Evolutionary conservation across 2,329 filamentous ascomycete species (phyloP).

Genomic region (Gliomastix tumulicola): DNA sequence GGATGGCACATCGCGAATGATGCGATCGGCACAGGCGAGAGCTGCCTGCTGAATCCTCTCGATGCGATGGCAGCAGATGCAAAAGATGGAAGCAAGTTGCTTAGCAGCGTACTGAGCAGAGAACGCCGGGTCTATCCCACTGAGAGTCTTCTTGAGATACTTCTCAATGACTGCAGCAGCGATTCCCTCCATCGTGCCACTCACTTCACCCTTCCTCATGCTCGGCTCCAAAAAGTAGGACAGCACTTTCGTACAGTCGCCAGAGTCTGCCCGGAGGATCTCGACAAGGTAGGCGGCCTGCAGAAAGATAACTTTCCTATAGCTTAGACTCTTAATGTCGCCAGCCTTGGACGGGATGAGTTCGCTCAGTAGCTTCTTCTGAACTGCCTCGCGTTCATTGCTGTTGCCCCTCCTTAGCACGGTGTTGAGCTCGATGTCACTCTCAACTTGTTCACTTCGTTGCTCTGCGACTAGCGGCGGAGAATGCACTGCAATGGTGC

Average conservation of each 20-base stretch:
- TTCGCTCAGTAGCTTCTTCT: constrained; percentile 70
- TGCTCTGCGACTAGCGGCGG: constrained; percentile 83
- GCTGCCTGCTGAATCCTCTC: constrained; percentile 86
- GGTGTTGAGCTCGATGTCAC: constrained; percentile 94
- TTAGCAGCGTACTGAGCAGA: constrained; percentile 87
- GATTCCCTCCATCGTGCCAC: constrained; percentile 58
- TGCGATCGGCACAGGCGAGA: constrained; percentile 73
- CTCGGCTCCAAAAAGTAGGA: constrained; percentile 94
- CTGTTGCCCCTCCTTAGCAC: constrained; percentile 82
- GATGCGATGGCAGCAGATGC: constrained; percentile 88
- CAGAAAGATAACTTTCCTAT: constrained; percentile 86
- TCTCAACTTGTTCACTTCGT: constrained; percentile 83
- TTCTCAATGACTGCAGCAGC: constrained; percentile 64
- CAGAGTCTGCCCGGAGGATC: constrained; percentile 75
- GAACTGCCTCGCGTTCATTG: constrained; percentile 67
- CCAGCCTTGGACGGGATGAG: constrained; percentile 69
- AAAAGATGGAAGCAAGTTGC: constrained; percentile 80
- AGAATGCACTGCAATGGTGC: constrained; percentile 79
- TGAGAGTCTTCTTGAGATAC: constrained; percentile 71
- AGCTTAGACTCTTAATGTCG: constrained; percentile 77
- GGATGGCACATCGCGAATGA: constrained; percentile 79
- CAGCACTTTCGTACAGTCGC: constrained; percentile 83
- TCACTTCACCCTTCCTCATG: constrained; percentile 58
- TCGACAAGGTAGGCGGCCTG: constrained; percentile 88
- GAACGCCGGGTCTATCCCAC: constrained; percentile 66